phyloP scores from a whole-genome alignment of 2,329 filamentous ascomycete species.

The Dactylellina haptotyla region DNA sequence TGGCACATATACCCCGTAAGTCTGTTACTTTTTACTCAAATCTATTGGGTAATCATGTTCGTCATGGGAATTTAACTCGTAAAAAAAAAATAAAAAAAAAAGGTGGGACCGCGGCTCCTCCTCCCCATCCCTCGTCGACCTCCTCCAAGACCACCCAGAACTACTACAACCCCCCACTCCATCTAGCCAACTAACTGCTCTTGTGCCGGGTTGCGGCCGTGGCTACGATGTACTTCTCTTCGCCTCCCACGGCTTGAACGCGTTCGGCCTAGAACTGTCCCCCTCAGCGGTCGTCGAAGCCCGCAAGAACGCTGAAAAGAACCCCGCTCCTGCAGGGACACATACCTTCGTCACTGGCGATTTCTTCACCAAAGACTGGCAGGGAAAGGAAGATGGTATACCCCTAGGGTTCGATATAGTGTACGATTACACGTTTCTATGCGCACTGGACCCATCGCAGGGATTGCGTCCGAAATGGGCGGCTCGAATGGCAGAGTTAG shows the following conservation, averaged over 20 bases:
- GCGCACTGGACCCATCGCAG: conserved; percentile 67
- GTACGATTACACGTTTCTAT: conserved; percentile 68
- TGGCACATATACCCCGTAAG: conserved; percentile 32
- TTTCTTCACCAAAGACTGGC: conserved; percentile 26
- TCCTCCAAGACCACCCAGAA: conserved; percentile 64
- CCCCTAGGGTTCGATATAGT: conserved; percentile 64
- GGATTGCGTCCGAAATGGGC: conserved; percentile 67
- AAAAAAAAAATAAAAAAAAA: neutral
- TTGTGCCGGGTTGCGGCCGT: conserved; percentile 81
- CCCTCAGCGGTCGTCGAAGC: conserved; percentile 62
- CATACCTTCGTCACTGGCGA: conserved; percentile 31
- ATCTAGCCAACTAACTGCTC: conserved; percentile 64
- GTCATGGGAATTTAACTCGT: neutral
- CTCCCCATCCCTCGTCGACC: conserved; percentile 67
- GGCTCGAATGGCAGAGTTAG: conserved; percentile 63
- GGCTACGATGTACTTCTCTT: conserved; percentile 84
- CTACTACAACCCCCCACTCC: conserved; percentile 45
- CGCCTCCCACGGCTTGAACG: conserved; percentile 78
- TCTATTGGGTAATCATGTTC: neutral
- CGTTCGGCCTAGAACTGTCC: conserved; percentile 77
- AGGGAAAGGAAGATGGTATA: neutral
- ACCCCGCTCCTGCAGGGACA: neutral
- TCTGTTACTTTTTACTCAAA: neutral
- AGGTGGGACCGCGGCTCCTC: conserved; percentile 68
- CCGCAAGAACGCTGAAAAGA: conserved; percentile 29